phyloP scores from a whole-genome alignment of 2,329 filamentous ascomycete genomes.

The Orbilia brochopaga region DNA sequence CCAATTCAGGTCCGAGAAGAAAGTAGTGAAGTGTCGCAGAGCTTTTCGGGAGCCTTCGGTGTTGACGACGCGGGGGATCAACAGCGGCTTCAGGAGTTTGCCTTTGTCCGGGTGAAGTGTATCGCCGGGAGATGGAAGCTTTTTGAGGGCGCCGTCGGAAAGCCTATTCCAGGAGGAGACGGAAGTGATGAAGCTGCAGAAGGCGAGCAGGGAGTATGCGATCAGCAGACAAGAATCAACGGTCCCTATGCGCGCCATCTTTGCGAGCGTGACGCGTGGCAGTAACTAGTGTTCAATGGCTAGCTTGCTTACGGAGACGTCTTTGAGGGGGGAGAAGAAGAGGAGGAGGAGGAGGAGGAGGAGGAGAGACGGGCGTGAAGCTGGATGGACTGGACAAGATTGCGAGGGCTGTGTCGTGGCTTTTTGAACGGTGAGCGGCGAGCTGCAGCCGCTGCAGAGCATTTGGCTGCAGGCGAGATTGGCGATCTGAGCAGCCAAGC shows the following conservation, averaged over 20 bases:
- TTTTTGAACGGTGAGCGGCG: neutral
- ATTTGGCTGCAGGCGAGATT: neutral
- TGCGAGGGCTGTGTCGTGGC: neutral
- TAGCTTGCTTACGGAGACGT: conserved; percentile 36
- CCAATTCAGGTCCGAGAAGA: conserved; percentile 81
- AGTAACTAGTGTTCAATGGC: neutral
- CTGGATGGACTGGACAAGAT: neutral
- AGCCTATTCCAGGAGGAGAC: conserved; percentile 59
- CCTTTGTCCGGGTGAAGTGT: conserved; percentile 77
- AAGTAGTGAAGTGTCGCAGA: conserved; percentile 81
- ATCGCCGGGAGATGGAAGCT: conserved; percentile 72
- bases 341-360: conserved; percentile 1
- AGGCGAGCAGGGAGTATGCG: conserved; percentile 32
- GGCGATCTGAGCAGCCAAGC: neutral
- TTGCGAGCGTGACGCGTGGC: conserved; percentile 1
- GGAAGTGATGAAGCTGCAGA: conserved; percentile 39
- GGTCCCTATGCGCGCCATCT: conserved; percentile 40
- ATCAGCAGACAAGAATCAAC: conserved; percentile 35
- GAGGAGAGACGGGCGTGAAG: neutral
- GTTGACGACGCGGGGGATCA: conserved; percentile 86
- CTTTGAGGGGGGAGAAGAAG: conserved; percentile 8
- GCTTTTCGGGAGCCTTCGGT: conserved; percentile 75
- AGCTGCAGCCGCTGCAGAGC: neutral
- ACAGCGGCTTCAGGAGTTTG: conserved; percentile 79
- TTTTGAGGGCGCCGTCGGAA: conserved; percentile 74